A percentile compares a stretch with the other conserved stretches of the same genome.
Evolutionary conservation across 2,329 filamentous ascomycete genomes (phyloP).

Genomic region (Botrytis aclada): DNA sequence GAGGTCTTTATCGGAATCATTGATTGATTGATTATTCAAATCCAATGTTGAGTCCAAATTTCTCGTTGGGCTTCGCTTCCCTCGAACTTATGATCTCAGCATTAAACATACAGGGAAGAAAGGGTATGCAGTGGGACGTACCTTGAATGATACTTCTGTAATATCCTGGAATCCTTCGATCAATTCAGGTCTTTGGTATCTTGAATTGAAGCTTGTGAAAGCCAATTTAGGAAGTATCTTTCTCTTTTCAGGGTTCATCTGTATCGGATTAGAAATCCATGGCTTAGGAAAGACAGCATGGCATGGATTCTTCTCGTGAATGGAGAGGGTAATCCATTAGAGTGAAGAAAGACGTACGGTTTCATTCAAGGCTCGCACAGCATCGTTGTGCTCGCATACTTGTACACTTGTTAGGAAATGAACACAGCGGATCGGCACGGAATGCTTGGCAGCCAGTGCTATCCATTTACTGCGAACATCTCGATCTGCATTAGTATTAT

Average conservation of each 20-base stretch:
- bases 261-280: conserved; percentile 18
- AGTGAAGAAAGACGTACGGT: conserved; percentile 29
- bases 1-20: not conserved
- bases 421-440: conserved; percentile 78
- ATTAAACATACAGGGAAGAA: conserved; percentile 19
- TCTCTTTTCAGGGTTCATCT: conserved; percentile 82
- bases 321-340: not conserved
- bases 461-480: conserved; percentile 79
- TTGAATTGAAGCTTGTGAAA: conserved; percentile 70
- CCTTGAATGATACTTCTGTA: conserved; percentile 67
- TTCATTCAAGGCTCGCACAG: conserved; percentile 67
- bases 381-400: conserved; percentile 77
- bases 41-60: conserved; percentile 78
- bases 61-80: conserved; percentile 58
- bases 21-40: conserved; percentile 41
- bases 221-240: conserved; percentile 72
- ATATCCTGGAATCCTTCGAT: conserved; percentile 86
- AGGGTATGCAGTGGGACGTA: conserved; percentile 39
- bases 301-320: not conserved
- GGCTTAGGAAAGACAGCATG: not conserved
- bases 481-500: conserved; percentile 90
- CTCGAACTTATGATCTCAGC: conserved; percentile 30
- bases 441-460: conserved; percentile 64
- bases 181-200: conserved; percentile 68
- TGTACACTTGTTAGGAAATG: conserved; percentile 71